Conservation (phyloP, 371 early-diverging fungal species). For the Dentiscutata heterogama region DNA sequence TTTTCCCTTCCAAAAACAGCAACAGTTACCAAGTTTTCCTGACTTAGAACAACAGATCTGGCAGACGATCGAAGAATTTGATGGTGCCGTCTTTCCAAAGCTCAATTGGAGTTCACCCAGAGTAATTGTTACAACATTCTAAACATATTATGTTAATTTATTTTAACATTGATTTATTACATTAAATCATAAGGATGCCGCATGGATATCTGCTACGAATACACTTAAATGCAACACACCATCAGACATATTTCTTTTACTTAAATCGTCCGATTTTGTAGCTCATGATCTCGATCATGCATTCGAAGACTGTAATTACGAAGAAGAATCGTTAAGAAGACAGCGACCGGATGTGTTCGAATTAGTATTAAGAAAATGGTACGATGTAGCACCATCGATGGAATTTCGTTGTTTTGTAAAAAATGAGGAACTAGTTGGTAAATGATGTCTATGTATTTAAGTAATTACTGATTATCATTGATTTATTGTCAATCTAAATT, state of each 20-base stretch:
- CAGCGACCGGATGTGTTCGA: constrained; percentile 49
- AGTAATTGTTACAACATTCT: constrained; percentile 51
- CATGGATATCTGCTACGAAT: constrained; percentile 87
- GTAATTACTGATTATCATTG: background rate
- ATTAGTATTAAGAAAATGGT: constrained; percentile 89
- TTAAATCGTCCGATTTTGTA: constrained; percentile 93
- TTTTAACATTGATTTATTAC: background rate
- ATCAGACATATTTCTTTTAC: constrained; percentile 84
- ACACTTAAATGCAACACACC: constrained; percentile 80
- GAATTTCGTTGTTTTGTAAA: constrained; percentile 95
- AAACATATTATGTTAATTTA: background rate
- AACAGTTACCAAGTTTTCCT: constrained; percentile 65
- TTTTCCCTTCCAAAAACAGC: constrained; percentile 19
- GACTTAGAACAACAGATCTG: constrained; percentile 69
- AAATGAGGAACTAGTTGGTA: constrained; percentile 70
- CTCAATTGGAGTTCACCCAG: constrained; percentile 95
- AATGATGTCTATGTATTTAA: background rate
- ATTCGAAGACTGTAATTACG: constrained; percentile 64
- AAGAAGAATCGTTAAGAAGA: constrained; percentile 27
- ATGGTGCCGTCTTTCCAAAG: constrained; percentile 91
- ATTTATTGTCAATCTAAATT: background rate
- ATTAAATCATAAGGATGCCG: constrained; percentile 74
- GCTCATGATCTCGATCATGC: constrained; percentile 87
- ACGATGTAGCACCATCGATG: constrained; percentile 85
- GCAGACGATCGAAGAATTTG: constrained; percentile 74